A percentile compares a stretch with the other conserved stretches of the same genome.
Conservation (phyloP, 371 early-diverging fungal species). For the Mucor mucedo region DNA sequence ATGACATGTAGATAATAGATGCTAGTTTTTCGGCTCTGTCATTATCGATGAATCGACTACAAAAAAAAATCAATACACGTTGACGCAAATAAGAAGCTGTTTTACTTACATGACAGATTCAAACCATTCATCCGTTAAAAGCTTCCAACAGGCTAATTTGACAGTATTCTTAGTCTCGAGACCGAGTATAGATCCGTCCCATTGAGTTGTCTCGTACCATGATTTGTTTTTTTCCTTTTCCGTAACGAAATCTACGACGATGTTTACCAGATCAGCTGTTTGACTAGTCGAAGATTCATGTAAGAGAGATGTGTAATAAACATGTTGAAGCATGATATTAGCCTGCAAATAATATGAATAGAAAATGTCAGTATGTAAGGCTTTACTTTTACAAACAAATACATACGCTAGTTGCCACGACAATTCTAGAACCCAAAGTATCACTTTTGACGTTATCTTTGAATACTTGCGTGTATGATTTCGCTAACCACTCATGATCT, state of each 20-base stretch:
- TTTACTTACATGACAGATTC: constrained; percentile 48
- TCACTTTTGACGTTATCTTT: neutral
- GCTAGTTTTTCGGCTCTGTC: constrained; percentile 24
- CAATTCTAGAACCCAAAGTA: constrained; percentile 12
- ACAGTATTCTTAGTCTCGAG: constrained; percentile 30
- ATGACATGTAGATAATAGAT: constrained; percentile 25
- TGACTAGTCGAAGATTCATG: neutral
- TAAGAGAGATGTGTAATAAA: constrained; percentile 30
- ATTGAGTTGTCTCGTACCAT: constrained; percentile 20
- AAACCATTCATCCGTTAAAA: constrained; percentile 63
- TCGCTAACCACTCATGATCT: constrained; percentile 20
- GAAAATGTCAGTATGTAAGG: neutral
- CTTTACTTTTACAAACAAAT: neutral
- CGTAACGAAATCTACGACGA: constrained; percentile 31
- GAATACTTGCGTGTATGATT: constrained; percentile 6
- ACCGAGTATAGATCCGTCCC: constrained; percentile 52
- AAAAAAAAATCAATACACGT: neutral
- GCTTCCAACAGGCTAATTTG: constrained; percentile 59
- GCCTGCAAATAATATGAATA: constrained; percentile 17
- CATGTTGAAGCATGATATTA: constrained; percentile 43
- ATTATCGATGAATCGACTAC: constrained; percentile 32
- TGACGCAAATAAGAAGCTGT: neutral
- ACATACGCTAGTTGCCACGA: constrained; percentile 15
- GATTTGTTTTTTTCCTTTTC: constrained; percentile 3
- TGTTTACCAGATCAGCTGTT: constrained; percentile 21